These are phyloP conservation scores for Xylona heveae DNA, from an alignment of 495 filamentous ascomycete genomes.

Conservation along the genomic window DNA sequence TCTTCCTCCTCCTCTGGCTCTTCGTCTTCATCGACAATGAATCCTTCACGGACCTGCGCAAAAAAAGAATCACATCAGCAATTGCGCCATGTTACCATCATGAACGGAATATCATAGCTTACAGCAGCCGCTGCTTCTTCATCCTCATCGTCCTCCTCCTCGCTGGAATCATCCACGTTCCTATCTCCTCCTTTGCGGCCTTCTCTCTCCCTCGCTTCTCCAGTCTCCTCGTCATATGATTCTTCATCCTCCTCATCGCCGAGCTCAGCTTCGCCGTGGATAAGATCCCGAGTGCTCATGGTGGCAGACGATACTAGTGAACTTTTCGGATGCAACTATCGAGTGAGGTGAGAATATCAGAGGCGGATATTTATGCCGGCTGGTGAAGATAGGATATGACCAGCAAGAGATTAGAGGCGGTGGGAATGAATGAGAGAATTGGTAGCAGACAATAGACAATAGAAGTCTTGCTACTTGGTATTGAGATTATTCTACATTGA, in stretches of 20 bases:
- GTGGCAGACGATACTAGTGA: background rate
- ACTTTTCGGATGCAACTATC: background rate
- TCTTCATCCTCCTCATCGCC: conserved; percentile 85
- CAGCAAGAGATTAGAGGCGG: too few relatives aligned
- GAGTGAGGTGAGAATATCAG: background rate
- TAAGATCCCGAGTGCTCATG: conserved; percentile 62
- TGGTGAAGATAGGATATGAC: too few relatives aligned
- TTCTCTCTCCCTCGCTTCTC: conserved; percentile 26
- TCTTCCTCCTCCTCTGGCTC: conserved; percentile 50
- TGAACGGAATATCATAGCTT: conserved; percentile 8
- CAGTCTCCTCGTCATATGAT: conserved; percentile 65
- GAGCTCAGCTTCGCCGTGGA: conserved; percentile 67
- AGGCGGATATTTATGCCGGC: too few relatives aligned
- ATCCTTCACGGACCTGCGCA: conserved; percentile 65
- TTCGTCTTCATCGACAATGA: conserved; percentile 89
- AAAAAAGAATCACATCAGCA: conserved; percentile 2
- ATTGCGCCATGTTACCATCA: background rate
- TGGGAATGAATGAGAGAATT: too few relatives aligned
- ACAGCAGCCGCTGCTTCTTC: conserved; percentile 58
- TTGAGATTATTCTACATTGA: too few relatives aligned
- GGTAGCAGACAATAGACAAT: too few relatives aligned
- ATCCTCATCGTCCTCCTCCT: conserved; percentile 92
- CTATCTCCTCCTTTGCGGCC: conserved; percentile 16
- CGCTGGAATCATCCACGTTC: conserved; percentile 60
- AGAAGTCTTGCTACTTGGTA: too few relatives aligned